phyloP scores from a whole-genome alignment of 2,329 filamentous ascomycete species.

The Thermoascus crustaceus region DNA sequence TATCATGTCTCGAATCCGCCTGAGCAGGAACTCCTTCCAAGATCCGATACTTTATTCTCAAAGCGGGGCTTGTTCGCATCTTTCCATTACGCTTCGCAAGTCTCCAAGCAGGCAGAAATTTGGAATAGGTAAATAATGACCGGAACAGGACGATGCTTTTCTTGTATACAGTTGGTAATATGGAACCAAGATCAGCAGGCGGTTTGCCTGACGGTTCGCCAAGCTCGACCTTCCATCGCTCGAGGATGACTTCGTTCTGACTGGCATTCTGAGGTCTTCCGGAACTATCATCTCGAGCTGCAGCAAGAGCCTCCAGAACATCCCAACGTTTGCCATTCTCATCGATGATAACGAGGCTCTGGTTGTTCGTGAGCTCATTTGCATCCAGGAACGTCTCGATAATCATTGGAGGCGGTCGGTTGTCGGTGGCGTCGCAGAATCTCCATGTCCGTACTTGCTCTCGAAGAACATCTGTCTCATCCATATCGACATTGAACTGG shows the following conservation, averaged over 20 bases:
- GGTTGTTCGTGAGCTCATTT: constrained; percentile 67
- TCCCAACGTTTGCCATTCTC: constrained; percentile 89
- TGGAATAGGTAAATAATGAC: constrained; percentile 73
- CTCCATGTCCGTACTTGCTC: constrained; percentile 79
- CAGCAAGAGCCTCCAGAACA: constrained; percentile 72
- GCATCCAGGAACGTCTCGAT: constrained; percentile 87
- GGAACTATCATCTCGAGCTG: constrained; percentile 42
- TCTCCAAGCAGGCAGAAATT: constrained; percentile 79
- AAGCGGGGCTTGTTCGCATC: constrained; percentile 51
- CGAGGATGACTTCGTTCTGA: constrained; percentile 68
- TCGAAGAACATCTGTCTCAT: constrained; percentile 81
- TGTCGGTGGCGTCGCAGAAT: constrained; percentile 65
- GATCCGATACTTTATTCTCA: constrained; percentile 76
- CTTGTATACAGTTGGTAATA: constrained; percentile 87
- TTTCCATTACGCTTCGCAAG: constrained; percentile 69
- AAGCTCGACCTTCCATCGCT: constrained; percentile 83
- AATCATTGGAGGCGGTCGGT: constrained; percentile 71
- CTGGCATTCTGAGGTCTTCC: constrained; percentile 40
- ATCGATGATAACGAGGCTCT: constrained; percentile 80
- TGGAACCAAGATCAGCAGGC: constrained; percentile 45
- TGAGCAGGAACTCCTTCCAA: constrained; percentile 48
- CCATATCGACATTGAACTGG: constrained; percentile 90
- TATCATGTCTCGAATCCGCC: constrained; percentile 53
- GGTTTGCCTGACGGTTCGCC: constrained; percentile 54
- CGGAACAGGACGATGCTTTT: constrained; percentile 93